Evolutionary conservation across 768 basidiomycete species (phyloP), one percentile per base, ranked within the genome.

Genomic region (Antrodiella citrinella): DNA sequence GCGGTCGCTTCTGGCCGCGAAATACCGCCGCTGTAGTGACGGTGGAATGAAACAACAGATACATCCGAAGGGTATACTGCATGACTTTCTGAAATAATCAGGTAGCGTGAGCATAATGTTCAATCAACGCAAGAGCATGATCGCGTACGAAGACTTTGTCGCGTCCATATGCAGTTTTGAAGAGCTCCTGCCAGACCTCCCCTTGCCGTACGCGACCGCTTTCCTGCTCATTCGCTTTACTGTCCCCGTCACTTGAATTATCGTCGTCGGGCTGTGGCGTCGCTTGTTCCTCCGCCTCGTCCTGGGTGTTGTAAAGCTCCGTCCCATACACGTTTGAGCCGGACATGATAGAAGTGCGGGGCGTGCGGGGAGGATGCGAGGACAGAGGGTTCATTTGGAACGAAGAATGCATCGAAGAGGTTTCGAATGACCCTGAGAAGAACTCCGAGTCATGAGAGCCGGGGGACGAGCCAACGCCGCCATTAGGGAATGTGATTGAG

Each of bases 381-480:
- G 86, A 86, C 46, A 82, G 77, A 7, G 87, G 87, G 60, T 90
- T 90, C 77, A 90, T 86, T 55, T 86, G 85, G 58, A 91, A 89
- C 25, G 82, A 76, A 18, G 71, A 73, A 25, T 55, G 50, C 46
- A 66, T 71, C 50, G 73, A 48, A 13, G 52, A 51, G 1, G 59
- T 63, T 55, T 86, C 84, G 57, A 81, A 87, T 23, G 72, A 64
- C 10, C 81, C 67, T 7, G 80, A 69, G 59, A 82, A 85, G 62
- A 73, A 82, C 44, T 69, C 70, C 50, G 69, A 47, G 30, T 50
- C 65, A 45, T 76, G 72, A 46, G 76, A 71, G 44, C 63, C 61
- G 12, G 76, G 70, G 39, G 74, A 63, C 22, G 26, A 5, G 7
- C 57, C 66, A n/a, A 69, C 61, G 20, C 56, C 66, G 26, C 72